These are phyloP conservation scores for Sclerotinia borealis DNA, from an alignment of 2,329 filamentous ascomycete species.

Conservation along the genomic window DNA sequence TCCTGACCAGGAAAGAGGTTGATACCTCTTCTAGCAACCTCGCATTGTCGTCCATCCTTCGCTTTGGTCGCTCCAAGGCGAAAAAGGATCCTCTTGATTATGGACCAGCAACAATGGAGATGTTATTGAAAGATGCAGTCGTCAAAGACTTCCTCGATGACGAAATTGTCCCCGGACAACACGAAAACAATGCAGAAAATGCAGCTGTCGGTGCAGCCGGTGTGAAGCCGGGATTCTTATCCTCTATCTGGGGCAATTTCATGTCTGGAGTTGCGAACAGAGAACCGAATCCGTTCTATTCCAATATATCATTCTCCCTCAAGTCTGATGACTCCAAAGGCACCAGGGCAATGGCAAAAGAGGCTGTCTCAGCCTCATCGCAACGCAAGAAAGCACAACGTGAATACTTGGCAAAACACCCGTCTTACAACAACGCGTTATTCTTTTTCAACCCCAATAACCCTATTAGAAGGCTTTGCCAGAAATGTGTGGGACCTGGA, in stretches of 20 bases:
- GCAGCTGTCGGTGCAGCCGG: constrained; percentile 31
- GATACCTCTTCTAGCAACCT: constrained; percentile 67
- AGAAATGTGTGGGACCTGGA: constrained; percentile 84
- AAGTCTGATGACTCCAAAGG: constrained; percentile 73
- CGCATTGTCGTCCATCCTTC: constrained; percentile 65
- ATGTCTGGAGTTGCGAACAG: constrained; percentile 50
- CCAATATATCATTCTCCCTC: constrained; percentile 60
- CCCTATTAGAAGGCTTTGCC: constrained; percentile 73
- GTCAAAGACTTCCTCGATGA: constrained; percentile 93
- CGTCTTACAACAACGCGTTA: constrained; percentile 86
- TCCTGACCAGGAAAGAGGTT: constrained; percentile 84
- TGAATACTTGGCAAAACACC: constrained; percentile 81
- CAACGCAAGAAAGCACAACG: constrained; percentile 81
- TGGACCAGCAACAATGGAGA: constrained; percentile 85
- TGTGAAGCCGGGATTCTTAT: constrained; percentile 52
- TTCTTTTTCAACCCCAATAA: constrained; percentile 80
- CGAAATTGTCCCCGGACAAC: constrained; percentile 42
- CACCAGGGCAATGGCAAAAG: constrained; percentile 79
- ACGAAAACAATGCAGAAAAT: constrained; percentile 31
- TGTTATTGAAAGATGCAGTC: constrained; percentile 93
- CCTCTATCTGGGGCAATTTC: constrained; percentile 56
- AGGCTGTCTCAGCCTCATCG: constrained; percentile 79
- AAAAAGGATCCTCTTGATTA: constrained; percentile 83
- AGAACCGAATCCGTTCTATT: constrained; percentile 94
- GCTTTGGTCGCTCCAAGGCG: constrained; percentile 53